Base-by-base conservation (phyloP, 495 filamentous ascomycete species). In the Viridothelium virens region DNA sequence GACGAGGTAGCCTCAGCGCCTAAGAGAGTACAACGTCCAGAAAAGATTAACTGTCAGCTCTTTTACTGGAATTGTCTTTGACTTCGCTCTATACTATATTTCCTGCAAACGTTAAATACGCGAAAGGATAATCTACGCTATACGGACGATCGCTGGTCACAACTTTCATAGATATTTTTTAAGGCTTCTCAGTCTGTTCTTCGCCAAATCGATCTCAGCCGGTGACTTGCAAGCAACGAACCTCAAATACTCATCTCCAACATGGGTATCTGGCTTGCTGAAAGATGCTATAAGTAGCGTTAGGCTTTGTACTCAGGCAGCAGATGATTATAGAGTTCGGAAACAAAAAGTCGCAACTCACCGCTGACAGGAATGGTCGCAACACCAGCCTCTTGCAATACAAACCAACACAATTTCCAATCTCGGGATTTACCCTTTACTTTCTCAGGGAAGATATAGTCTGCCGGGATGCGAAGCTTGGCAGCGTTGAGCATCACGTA, bases 341-440 rank as follows among this genome's bases (percentile, higher is more conserved):
- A 53, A 11, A 53, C 11, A 53, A 14, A 5, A 53, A n/a, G 48
- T 53, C 48, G 18, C 5, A 53, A 48, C 62, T 41, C 41, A 63
- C 62, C 11, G 16, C 62, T 44, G 4, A 11, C 47, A 4, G 66
- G 61, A 10, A 70, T 68, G 4, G 56, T 14, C 31, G 46, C 61
- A 2, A 69, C 62, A 33, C 66, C 68, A 31, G 65, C 10, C 34
- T 70, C 68, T 14, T 59, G n/a, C 1, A 64, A 7, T 1, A 70
- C n/a, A 34, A 69, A 70, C 41, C 46, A 70, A 6, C 48, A 62
- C 67, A 69, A 5, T n/a, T 62, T 53, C 39, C 14, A 65, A 38
- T 69, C 67, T n/a, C 39, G 33, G 16, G 67, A 46, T 38, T 9
- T 59, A 1, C 48, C 38, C 46, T 1, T 25, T 12, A 63, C 12